Evolutionary conservation across 73 alveolate species (phyloP).

Genomic region (Stentor roeselii): DNA sequence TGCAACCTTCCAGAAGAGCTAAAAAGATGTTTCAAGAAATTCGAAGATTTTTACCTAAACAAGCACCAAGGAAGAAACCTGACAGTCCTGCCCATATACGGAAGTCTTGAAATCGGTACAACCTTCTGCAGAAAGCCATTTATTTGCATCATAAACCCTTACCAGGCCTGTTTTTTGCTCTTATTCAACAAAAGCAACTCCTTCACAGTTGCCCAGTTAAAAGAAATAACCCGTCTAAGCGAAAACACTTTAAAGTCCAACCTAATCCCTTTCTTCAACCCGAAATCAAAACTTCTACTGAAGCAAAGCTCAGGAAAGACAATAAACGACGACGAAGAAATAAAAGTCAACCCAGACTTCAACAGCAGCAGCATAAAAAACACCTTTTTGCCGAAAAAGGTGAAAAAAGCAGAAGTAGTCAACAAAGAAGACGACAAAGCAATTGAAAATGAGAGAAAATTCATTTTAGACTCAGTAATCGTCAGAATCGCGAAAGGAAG

Average conservation of each 20-base stretch:
- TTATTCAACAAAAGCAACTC: conserved; percentile 44
- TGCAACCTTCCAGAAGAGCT: conserved; percentile 65
- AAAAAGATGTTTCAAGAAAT: conserved; percentile 37
- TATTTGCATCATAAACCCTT: conserved; percentile 44
- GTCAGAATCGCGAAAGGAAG: conserved; percentile 78
- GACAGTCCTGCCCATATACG: conserved; percentile 47
- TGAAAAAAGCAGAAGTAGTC: conserved; percentile 38
- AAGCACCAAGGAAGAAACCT: conserved; percentile 60
- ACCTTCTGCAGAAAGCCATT: conserved; percentile 39
- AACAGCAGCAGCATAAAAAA: conserved; percentile 29
- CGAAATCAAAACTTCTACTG: conserved; percentile 50
- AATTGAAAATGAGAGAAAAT: conserved; percentile 48
- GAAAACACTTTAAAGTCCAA: conserved; percentile 44
- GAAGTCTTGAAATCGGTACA: conserved; percentile 40
- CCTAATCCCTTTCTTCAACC: conserved; percentile 51
- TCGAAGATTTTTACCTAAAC: conserved; percentile 48
- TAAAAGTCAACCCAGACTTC: conserved; percentile 40
- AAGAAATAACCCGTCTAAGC: conserved; percentile 48
- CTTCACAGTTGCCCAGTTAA: conserved; percentile 42
- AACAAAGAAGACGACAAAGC: conserved; percentile 45
- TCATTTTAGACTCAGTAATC: conserved; percentile 59
- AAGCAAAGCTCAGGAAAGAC: conserved; percentile 48
- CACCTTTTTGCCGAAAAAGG: conserved; percentile 39
- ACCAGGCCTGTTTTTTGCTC: conserved; percentile 53
- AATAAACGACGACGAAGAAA: conserved; percentile 33